Evolutionary conservation across 768 basidiomycete species (phyloP), one percentile per base, ranked within the genome.

Genomic region (Cystobasidium tubakii): DNA sequence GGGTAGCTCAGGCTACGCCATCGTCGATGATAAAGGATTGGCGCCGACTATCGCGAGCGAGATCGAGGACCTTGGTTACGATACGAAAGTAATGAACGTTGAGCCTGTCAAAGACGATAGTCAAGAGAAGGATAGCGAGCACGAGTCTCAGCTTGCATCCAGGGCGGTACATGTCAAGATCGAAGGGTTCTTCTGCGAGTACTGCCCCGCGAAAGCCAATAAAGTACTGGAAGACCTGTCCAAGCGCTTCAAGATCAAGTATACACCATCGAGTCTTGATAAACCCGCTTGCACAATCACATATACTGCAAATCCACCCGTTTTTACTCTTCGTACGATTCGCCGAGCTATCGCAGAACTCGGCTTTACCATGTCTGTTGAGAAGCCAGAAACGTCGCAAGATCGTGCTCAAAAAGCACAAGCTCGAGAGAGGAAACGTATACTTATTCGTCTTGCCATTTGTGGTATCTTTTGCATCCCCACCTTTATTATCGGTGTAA

Each of bases 401-500:
- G 85, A 87, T 62, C 84, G 86, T 21, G 83, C 88, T 12, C 84
- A 83, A 19, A 76, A 78, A 29, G 86, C 89, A 81, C 89, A 88
- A 75, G 79, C 79, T 25, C 84, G 79, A n/a, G 91, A 91, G 79
- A 85, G 84, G 73, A 81, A 80, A 1, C 77, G 80, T 0, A 81
- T 91, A 1, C 83, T 89, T 9, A 75, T 75, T 3, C 87, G 88
- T 46, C 84, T 90, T 6, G 33, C 85, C 15, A 83, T 88, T 65
- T 83, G 89, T 0, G 75, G 88, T 27, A 57, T 88, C 44, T 82
- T 87, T 54, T 87, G 89, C n/a, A 85, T 92, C 57, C 91, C 91
- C 0, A 87, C 90, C 0, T 89, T 93, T 80, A 82, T 92, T 74
- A 86, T 92, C 75, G 88, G 86, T 0, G 85, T 92, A 67, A 87